Base-by-base conservation (phyloP, 2,329 filamentous ascomycete species). In the Pseudocercospora fijiensis region DNA sequence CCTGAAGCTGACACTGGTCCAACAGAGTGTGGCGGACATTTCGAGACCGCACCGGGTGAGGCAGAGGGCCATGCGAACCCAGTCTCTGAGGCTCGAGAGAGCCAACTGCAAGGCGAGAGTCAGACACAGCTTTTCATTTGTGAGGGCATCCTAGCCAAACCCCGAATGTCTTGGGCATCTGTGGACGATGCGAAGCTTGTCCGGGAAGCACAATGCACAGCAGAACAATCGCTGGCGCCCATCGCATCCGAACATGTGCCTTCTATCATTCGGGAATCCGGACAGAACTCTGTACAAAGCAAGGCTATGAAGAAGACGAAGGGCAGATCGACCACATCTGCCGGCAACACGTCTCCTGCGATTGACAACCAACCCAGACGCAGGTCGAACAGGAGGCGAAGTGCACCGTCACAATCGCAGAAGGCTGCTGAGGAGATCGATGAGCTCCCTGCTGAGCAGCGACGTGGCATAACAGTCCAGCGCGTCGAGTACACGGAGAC, bases 331-430 rank as follows among this genome's bases (percentile, higher is more conserved):
- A 53, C 61, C 10, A 68, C 64, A 49, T 68, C 64, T 11, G 58
- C 64, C 6, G 66, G 65, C 16, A 45, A 41, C 24, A 60, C 63
- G 4, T 41, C 57, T 10, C 18, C 28, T 11, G 43, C 30, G 11
- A 8, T 13, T 9, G n/a, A 22, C 3, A 20, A 2, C 10, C 49
- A 58, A 47, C n/a, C 26, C n/a, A 43, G 16, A 24, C 59, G 63
- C 26, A 43, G 41, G 28, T 59, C 66, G 20, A 53, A 47, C 22
- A 41, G 66, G 56, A 61, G 66, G 8, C 37, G 58, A 20, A 64
- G 65, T 20, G 68, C 66, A 3, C 68, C 68, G 27, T 62, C 61
- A 13, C 57, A 65, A 45, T 65, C 65, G 4, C 63, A 69, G 26
- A 52, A 57, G 8, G 43, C 37, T 27, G 57, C 41, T 13, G 52